Conservation (phyloP, 768 basidiomycete species). For the Mycena metata region DNA sequence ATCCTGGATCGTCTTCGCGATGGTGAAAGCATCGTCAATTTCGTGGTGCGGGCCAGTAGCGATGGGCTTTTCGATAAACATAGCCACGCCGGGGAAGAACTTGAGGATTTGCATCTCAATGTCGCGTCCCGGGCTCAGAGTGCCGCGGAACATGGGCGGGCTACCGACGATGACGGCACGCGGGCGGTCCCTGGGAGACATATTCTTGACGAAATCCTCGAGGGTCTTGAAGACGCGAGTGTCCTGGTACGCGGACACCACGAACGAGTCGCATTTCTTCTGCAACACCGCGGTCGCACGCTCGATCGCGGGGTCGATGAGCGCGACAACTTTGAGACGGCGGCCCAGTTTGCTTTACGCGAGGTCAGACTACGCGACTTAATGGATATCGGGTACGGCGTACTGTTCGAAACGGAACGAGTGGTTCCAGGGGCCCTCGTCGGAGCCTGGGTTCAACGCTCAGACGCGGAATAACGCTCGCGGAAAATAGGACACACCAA, state of each 20-base stretch:
- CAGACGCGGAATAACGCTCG: not conserved
- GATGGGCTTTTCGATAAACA: constrained; percentile 95
- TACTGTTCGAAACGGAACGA: constrained; percentile 93
- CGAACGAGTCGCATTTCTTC: constrained; percentile 94
- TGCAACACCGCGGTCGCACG: constrained; percentile 85
- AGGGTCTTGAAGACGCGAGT: constrained; percentile 89
- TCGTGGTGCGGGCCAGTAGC: constrained; percentile 82
- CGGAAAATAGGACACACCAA: constrained; percentile 65
- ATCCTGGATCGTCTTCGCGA: constrained; percentile 80
- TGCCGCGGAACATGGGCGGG: constrained; percentile 94
- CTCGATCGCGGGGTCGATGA: constrained; percentile 91
- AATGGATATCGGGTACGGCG: constrained; percentile 42
- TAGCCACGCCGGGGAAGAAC: constrained; percentile 87
- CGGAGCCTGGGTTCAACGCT: constrained; percentile 67
- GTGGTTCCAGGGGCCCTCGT: constrained; percentile 94
- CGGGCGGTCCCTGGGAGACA: constrained; percentile 75
- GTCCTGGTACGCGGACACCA: constrained; percentile 91
- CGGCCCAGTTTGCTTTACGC: constrained; percentile 87
- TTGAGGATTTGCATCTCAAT: constrained; percentile 91
- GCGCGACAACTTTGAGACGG: constrained; percentile 94
- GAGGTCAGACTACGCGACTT: constrained; percentile 30
- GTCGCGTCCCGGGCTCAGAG: constrained; percentile 79
- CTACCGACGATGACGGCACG: constrained; percentile 91
- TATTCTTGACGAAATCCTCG: constrained; percentile 84
- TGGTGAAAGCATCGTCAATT: constrained; percentile 75